These are phyloP conservation scores for Capsella bursapastoris DNA, from an alignment of 345 rosid species.

Conservation along the genomic window DNA sequence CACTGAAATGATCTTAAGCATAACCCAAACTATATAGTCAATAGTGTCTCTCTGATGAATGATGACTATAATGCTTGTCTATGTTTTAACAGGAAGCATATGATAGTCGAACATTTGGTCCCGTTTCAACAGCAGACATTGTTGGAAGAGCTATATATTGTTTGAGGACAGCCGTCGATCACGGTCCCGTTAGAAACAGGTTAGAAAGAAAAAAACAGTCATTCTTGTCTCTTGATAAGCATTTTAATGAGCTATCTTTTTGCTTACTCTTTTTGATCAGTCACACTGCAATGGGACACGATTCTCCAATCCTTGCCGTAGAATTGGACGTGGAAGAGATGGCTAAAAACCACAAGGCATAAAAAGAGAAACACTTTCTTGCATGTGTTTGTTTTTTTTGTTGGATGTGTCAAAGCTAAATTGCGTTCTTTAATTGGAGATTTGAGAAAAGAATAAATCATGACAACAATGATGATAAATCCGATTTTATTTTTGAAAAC, in stretches of 20 bases:
- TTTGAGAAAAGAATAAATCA: slow-evolving; percentile 27
- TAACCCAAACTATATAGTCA: background rate
- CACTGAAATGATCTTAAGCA: background rate
- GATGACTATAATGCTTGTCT: background rate
- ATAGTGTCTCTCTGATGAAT: background rate
- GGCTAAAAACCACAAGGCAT: slow-evolving; percentile 77
- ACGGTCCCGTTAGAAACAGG: slow-evolving; percentile 96
- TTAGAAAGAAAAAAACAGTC: slow-evolving; percentile 29
- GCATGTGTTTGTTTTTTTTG: slow-evolving; percentile 2
- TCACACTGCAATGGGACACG: slow-evolving; percentile 60
- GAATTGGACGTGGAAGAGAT: slow-evolving; percentile 95
- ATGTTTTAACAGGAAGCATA: slow-evolving; percentile 69
- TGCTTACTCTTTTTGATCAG: slow-evolving; percentile 48
- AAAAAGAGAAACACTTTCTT: slow-evolving; percentile 36
- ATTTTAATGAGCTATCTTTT: background rate
- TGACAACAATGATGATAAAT: slow-evolving; percentile 11
- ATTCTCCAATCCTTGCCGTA: slow-evolving; percentile 78
- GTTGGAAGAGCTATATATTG: slow-evolving; percentile 88
- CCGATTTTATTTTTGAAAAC: slow-evolving; percentile 8
- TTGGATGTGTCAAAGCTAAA: background rate
- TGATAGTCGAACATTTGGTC: slow-evolving; percentile 92
- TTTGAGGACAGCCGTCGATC: slow-evolving; percentile 82
- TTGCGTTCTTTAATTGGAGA: slow-evolving; percentile 29
- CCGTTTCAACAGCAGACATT: slow-evolving; percentile 70
- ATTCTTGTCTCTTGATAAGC: background rate